Conservation (phyloP, 2,329 filamentous ascomycete species). For the Teratosphaeria gauchensis region DNA sequence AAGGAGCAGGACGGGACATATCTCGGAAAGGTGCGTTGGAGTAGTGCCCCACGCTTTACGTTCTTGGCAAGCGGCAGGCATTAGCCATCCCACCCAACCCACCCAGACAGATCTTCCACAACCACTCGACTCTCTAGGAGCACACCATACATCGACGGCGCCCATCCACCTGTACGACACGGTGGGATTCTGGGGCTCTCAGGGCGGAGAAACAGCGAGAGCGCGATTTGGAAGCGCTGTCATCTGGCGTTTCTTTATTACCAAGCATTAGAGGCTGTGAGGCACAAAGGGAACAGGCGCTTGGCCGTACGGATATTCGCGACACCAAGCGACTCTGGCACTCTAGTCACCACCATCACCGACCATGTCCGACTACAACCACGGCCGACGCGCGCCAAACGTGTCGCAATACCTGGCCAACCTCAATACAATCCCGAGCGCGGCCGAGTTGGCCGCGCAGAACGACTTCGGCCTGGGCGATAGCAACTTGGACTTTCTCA, state of each 20-base stretch:
- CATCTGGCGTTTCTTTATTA: not conserved
- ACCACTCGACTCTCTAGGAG: not conserved
- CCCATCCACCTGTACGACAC: not conserved
- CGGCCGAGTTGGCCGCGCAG: constrained; percentile 46
- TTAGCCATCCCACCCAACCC: not conserved
- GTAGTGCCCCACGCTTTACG: too few species aligned
- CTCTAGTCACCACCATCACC: not conserved
- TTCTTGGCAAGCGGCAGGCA: not conserved
- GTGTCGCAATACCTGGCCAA: constrained; percentile 84
- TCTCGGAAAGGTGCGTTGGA: too few species aligned
- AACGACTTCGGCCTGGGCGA: constrained; percentile 50
- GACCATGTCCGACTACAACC: constrained; percentile 64
- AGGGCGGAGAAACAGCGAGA: not conserved
- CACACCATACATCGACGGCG: not conserved
- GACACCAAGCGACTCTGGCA: not conserved
- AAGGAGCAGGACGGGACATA: too few species aligned
- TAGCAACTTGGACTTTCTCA: constrained; percentile 45
- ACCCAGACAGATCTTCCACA: not conserved
- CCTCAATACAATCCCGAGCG: constrained; percentile 62
- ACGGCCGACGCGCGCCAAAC: constrained; percentile 70
- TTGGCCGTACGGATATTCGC: not conserved
- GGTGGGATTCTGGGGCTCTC: not conserved
- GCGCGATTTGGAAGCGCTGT: not conserved
- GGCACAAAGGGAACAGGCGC: not conserved
- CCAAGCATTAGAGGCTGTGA: not conserved